Conservation (phyloP, 2,329 filamentous ascomycete genomes). For the Botrytis fabae region DNA sequence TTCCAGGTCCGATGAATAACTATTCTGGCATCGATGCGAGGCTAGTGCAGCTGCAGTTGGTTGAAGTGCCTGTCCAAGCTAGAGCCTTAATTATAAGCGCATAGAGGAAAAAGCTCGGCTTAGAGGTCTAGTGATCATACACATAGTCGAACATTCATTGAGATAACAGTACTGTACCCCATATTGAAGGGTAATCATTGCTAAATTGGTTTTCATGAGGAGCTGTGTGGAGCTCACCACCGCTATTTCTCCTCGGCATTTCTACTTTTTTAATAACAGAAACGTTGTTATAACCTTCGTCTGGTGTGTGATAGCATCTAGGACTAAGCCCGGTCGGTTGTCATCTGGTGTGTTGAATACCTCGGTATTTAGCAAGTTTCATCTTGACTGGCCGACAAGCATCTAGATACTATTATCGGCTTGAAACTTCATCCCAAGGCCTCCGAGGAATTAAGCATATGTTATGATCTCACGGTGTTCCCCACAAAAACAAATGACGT, state of each 20-base stretch:
- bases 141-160: neutral
- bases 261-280: neutral
- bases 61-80: neutral
- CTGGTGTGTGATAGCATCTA: too few species aligned
- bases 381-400: neutral
- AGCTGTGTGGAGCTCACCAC: neutral
- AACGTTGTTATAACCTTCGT: neutral
- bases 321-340: neutral
- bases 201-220: neutral
- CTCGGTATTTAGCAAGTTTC: neutral
- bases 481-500: neutral
- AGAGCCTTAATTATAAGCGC: neutral
- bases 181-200: neutral
- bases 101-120: neutral
- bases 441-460: slow-evolving; percentile 8
- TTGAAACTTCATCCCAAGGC: slow-evolving; percentile 2
- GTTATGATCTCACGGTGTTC: neutral
- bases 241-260: neutral
- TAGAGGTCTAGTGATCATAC: neutral
- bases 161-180: neutral
- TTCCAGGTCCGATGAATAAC: neutral
- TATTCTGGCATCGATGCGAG: neutral
- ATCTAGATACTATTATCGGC: neutral
- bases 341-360: neutral
- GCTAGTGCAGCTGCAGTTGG: neutral